Evolutionary conservation across 805 yeast species (phyloP), one percentile per base, ranked within the genome.

Genomic region (Spathaspora girioi): DNA sequence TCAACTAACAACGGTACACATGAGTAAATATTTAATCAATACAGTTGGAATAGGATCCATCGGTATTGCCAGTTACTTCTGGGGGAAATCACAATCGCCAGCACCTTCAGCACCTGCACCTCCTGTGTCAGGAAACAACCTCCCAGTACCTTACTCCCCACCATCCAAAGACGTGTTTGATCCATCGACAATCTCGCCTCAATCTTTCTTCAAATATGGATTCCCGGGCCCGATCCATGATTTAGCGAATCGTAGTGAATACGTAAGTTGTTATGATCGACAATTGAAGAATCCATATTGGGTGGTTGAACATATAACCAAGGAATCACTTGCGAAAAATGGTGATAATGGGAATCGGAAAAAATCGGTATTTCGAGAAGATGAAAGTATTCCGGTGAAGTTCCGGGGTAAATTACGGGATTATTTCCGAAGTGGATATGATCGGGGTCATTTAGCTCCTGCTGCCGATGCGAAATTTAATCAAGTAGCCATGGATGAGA

Each of bases 151-250:
- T 17, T 38, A 47, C 52, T 31, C 31, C 47, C 31, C 18, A 31
- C 18, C 38, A 10, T 15, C 27, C 6, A 45, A 29, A 17, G 27
- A 20, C 23, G 53, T 64, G 11, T 53, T 69, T 46, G 68, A 61
- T 47, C 69, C 77, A 27, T 50, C 71, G 5, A 60, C 59, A 3
- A 81, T 89, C 3, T 77, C 82, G 53, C 99, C 98, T 0, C 79
- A 81, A 19, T 96, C 76, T 6, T 91, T 87, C 70, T 92, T 91
- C 75, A 84, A 85, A 59, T 92, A 88, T 64, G 99, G 99, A 3
- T 90, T 89, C 62, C 99, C 98, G 0, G 97, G 97, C 1, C 98
- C 98, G 0, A 79, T 88, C 31, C 96, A 90, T 66, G 99, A 94
- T 64, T 68, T 93, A 52, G 82, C 82, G 51, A 80, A 75, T 10